phyloP scores from a whole-genome alignment of 176 grass and related monocot genomes.

The Dendrocalamus sinicus region DNA sequence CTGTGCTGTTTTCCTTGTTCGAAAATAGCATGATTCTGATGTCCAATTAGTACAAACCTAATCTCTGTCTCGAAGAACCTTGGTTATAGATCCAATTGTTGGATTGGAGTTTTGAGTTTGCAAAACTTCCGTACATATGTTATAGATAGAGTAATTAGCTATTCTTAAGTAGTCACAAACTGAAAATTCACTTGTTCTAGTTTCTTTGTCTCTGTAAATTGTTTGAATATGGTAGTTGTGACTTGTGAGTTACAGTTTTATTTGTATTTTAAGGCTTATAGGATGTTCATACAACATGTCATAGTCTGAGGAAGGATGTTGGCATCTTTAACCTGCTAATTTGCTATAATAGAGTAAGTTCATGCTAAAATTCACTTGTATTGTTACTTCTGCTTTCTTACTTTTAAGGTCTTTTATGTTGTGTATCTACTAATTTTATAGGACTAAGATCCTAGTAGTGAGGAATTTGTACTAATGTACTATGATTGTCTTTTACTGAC shows the following conservation, averaged over 20 bases:
- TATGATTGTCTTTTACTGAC: neutral
- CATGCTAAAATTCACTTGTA: neutral
- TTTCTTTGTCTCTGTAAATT: constrained; percentile 11
- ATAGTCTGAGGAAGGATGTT: neutral
- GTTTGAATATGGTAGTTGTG: neutral
- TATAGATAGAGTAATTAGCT: neutral
- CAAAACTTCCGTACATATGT: neutral
- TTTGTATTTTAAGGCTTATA: neutral
- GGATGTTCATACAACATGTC: neutral
- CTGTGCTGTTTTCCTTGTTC: neutral
- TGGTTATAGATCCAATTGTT: neutral
- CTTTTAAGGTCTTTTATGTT: neutral
- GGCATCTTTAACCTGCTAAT: neutral
- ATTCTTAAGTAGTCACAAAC: neutral
- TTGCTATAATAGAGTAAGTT: neutral
- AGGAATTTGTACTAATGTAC: neutral
- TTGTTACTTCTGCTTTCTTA: constrained; percentile 29
- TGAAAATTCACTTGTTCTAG: neutral
- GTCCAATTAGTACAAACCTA: neutral
- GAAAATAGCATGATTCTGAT: neutral
- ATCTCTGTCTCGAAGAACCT: neutral
- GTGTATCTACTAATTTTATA: constrained; percentile 2
- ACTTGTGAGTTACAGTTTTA: neutral
- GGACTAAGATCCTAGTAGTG: constrained; percentile 7
- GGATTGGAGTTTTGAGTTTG: neutral